phyloP scores from a whole-genome alignment of 306 rosid species.

The Hippophae rhamnoides region DNA sequence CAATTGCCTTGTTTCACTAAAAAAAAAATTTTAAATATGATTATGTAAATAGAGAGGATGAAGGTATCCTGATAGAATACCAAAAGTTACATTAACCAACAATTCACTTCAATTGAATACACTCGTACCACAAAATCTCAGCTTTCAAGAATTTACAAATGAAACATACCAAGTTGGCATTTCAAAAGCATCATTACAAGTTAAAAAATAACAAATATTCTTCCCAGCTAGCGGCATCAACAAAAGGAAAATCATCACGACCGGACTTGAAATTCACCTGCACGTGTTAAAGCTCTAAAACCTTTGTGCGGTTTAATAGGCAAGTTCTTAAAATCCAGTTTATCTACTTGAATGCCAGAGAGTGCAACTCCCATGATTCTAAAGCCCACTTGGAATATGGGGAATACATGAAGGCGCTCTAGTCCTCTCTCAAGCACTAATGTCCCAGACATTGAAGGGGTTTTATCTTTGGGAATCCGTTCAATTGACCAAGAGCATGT shows the following conservation, averaged over 20 bases:
- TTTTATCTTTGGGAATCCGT: conserved; percentile 76
- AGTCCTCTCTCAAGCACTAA: conserved; percentile 69
- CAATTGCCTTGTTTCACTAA: no score
- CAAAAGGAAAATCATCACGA: conserved; percentile 18
- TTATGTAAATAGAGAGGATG: no score
- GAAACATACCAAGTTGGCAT: not conserved
- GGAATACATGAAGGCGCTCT: conserved; percentile 72
- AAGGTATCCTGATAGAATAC: no score
- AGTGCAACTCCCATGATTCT: conserved; percentile 82
- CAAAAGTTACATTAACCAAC: no score
- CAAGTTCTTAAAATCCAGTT: conserved; percentile 55
- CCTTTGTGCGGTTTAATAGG: conserved; percentile 77
- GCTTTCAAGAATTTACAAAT: no score
- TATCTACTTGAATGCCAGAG: conserved; percentile 82
- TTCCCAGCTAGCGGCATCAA: conserved; percentile 2
- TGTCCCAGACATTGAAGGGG: conserved; percentile 89
- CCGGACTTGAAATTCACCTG: conserved; percentile 82
- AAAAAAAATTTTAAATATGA: no score
- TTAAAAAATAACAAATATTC: not conserved
- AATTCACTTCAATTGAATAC: no score
- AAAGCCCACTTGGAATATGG: conserved; percentile 73
- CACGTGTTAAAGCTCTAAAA: conserved; percentile 76
- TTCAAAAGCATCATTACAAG: not conserved
- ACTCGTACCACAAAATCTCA: no score
- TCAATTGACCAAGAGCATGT: conserved; percentile 82